Percentiles rank a stretch among this genome's conserved stretches.
Conservation (phyloP, 2,329 filamentous ascomycete genomes). For the Neophaeococcomyces aloes region DNA sequence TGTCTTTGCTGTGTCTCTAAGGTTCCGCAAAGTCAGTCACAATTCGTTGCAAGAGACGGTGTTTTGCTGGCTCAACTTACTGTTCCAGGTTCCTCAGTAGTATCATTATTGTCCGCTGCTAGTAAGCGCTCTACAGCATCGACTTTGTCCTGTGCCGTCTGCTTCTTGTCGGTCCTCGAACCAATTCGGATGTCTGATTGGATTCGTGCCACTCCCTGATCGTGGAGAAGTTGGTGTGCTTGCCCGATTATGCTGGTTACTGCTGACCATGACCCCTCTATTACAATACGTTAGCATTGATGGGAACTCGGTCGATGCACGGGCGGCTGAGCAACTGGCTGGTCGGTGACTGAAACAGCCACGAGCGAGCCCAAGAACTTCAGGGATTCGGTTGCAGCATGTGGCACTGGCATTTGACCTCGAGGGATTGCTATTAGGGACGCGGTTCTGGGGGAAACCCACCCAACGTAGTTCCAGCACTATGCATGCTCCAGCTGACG, state of each 20-base stretch:
- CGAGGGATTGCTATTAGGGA: background rate
- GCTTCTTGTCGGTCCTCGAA: conserved; percentile 74
- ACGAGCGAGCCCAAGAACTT: no score
- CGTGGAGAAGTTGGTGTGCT: conserved; percentile 67
- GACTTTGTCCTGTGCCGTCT: conserved; percentile 73
- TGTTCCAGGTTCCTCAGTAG: background rate
- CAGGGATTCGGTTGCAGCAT: no score
- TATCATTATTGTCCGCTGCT: conserved; percentile 19
- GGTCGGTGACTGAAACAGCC: no score
- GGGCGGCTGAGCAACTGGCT: no score
- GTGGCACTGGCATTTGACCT: background rate
- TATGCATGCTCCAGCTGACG: conserved; percentile 79
- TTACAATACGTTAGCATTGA: conserved; percentile 1
- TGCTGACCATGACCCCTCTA: conserved; percentile 84
- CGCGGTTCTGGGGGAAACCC: conserved; percentile 29
- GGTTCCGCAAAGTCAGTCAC: background rate
- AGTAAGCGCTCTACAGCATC: conserved; percentile 46
- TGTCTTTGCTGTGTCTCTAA: conserved; percentile 1
- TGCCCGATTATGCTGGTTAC: conserved; percentile 81
- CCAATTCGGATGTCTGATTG: conserved; percentile 84
- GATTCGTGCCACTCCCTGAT: conserved; percentile 66
- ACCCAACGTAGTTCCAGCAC: conserved; percentile 87
- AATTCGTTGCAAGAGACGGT: background rate
- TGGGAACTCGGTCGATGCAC: background rate
- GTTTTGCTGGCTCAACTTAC: background rate